Evolutionary conservation across 2,329 filamentous ascomycete species (phyloP).

Genomic region (Parastagonospora avenae): DNA sequence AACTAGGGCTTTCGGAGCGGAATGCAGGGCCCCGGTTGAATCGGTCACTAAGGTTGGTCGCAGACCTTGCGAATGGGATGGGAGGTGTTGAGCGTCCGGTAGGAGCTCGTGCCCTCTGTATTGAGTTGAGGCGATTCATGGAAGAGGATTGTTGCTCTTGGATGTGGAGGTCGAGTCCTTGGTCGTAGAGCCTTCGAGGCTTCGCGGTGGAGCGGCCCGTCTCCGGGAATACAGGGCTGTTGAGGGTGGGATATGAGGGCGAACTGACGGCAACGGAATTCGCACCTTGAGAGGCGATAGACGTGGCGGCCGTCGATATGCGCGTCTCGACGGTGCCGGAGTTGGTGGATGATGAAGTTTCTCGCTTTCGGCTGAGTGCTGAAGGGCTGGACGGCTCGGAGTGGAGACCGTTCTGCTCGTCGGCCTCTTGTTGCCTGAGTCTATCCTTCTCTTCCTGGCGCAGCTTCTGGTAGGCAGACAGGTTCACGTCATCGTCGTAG

Average conservation of each 20-base stretch:
- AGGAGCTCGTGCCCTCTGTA: slow-evolving; percentile 63
- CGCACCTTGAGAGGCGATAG: slow-evolving; percentile 73
- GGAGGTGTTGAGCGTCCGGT: slow-evolving; percentile 59
- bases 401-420: slow-evolving; percentile 46
- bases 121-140: slow-evolving; percentile 77
- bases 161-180: slow-evolving; percentile 76
- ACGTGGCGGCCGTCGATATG: slow-evolving; percentile 87
- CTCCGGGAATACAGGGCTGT: slow-evolving; percentile 40
- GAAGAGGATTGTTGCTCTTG: slow-evolving; percentile 81
- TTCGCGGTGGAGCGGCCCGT: slow-evolving; percentile 72
- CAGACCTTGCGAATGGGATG: slow-evolving; percentile 50
- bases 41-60: slow-evolving; percentile 56
- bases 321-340: slow-evolving; percentile 70
- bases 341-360: slow-evolving; percentile 82
- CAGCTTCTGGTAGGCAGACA: slow-evolving; percentile 83
- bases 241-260: slow-evolving; percentile 25
- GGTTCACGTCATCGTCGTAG: slow-evolving; percentile 84
- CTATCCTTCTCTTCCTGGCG: slow-evolving; percentile 61
- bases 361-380: slow-evolving; percentile 75
- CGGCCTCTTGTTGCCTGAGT: slow-evolving; percentile 23
- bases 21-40: slow-evolving; percentile 46
- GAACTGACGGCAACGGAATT: slow-evolving; percentile 44
- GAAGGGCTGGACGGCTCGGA: slow-evolving; percentile 55
- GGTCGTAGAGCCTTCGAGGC: slow-evolving; percentile 79
- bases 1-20: slow-evolving; percentile 56